Percentiles rank a stretch among this genome's conserved stretches.
Evolutionary conservation across 176 grass and related monocot species (phyloP).

Genomic region (Echinochloa phyllopogon): DNA sequence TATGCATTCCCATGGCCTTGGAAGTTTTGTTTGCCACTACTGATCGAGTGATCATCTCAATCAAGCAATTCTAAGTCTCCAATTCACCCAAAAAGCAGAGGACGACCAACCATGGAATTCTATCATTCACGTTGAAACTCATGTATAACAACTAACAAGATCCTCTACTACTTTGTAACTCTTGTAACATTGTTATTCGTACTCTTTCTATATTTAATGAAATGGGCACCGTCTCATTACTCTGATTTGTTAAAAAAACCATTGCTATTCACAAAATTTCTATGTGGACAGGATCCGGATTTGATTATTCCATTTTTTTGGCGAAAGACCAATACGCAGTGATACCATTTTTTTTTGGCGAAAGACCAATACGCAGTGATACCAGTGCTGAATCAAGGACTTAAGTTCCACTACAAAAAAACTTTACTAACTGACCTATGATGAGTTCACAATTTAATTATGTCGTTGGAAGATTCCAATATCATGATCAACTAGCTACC

Average conservation of each 20-base stretch:
- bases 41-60: background rate
- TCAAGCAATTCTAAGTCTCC: background rate
- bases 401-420: no score
- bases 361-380: no score
- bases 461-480: background rate
- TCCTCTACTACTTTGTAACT: background rate
- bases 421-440: no score
- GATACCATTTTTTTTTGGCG: no score
- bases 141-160: no score
- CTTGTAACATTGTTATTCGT: background rate
- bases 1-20: conserved; percentile 30
- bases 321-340: no score
- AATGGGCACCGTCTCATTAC: no score
- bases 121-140: background rate
- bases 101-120: background rate
- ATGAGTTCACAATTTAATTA: no score
- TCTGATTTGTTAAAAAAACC: no score
- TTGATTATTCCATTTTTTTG: no score
- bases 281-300: background rate
- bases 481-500: background rate
- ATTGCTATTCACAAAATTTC: background rate
- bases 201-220: no score
- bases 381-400: no score
- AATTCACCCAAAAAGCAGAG: background rate
- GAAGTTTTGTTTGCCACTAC: conserved; percentile 4